Base-by-base conservation (phyloP, 345 rosid genomes). In the Orychophragmus violaceus region DNA sequence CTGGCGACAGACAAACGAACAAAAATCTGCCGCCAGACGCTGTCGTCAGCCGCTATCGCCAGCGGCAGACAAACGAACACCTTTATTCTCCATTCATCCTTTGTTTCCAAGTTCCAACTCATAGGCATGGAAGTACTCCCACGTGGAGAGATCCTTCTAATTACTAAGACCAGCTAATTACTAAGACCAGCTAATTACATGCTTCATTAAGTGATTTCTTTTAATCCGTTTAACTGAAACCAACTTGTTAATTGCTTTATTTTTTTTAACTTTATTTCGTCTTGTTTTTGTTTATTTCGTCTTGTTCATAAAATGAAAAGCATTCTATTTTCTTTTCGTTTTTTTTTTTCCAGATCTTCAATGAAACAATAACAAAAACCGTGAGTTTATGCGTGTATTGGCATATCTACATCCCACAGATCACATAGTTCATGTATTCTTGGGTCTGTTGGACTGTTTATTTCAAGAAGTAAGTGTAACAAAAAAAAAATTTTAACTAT, bases 101-200 rank as follows among this genome's bases (percentile, higher is more conserved):
- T 63, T 32, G 24, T 9, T 49, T 64, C 48, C 59, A 50, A 50
- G 5, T 49, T 64, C 48, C 59, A 50, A 50, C 59, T 64, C 23
- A 49, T 63, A 48, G 66, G 44, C 45, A 63, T 63, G 57, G 23
- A 48, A 32, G 13, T 33, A 33, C 32, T 23, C 35, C 25, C 69
- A 64, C 69, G 12, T 64, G 59, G 23, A n/a, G 7, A 50, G 36
- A 64, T 64, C 68, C 21, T 35, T 49, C 46, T 32, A 49, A 63
- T 49, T 48, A 61, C 55, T 30, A 30, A 46, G 10, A 32, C 48
- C 56, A n/a, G 48, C 44, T 29, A 49, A 63, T 49, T 33, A 62
- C 57, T 33, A 33, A 49, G 12, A 33, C 48, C 68, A 64, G 48
- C 56, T 62, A 62, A 42, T 60, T 28, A 17, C 66, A 62, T 28